These are phyloP conservation scores for Trypanosoma conorhini DNA, from an alignment of 208 protist genomes.

Conservation along the genomic window DNA sequence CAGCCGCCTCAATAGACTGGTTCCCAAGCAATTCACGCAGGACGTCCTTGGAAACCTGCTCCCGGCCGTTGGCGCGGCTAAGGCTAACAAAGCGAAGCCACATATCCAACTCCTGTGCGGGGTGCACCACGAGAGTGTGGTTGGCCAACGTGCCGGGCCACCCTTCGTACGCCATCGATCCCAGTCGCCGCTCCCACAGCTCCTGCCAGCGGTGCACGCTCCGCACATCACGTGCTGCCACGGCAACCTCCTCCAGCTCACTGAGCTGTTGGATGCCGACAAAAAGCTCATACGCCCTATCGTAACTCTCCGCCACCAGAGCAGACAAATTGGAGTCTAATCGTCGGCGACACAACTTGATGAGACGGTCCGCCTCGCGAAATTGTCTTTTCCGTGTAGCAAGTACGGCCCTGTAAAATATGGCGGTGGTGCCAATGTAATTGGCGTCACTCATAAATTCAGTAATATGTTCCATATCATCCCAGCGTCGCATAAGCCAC, in stretches of 20 bases:
- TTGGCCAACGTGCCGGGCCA: constrained; percentile 98
- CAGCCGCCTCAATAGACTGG: constrained; percentile 58
- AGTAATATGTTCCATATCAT: constrained; percentile 93
- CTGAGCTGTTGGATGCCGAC: constrained; percentile 98
- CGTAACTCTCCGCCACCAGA: constrained; percentile 98
- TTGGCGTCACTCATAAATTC: constrained; percentile 87
- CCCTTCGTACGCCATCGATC: constrained; percentile 93
- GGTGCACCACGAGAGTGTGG: constrained; percentile 93
- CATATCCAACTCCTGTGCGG: constrained; percentile 94
- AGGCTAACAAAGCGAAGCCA: constrained; percentile 98
- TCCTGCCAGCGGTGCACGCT: constrained; percentile 79
- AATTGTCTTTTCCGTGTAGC: constrained; percentile 74
- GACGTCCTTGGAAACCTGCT: constrained; percentile 88
- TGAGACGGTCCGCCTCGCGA: constrained; percentile 73
- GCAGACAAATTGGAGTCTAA: constrained; percentile 96
- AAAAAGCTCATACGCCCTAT: constrained; percentile 97
- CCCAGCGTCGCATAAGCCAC: constrained; percentile 95
- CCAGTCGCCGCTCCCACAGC: constrained; percentile 83
- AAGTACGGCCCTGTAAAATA: constrained; percentile 93
- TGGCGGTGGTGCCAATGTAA: constrained; percentile 85
- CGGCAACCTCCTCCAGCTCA: constrained; percentile 98
- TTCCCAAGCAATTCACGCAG: constrained; percentile 85
- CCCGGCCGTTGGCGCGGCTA: constrained; percentile 88
- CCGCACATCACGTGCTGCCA: constrained; percentile 71
- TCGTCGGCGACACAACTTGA: constrained; percentile 87